phyloP scores from a whole-genome alignment of 2,329 filamentous ascomycete genomes.

The Xylogone sp. region DNA sequence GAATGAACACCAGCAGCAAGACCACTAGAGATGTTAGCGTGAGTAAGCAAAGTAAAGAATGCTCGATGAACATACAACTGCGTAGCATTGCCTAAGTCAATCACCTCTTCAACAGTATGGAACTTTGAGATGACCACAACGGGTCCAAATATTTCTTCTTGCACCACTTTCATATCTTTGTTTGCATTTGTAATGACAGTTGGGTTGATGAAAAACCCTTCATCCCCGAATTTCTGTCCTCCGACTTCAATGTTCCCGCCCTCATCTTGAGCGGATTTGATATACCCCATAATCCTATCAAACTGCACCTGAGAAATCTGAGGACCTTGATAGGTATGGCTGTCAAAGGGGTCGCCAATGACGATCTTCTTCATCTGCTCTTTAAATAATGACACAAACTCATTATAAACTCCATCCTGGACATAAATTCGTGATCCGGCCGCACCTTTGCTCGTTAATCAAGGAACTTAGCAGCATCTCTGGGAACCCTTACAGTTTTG shows the following conservation, averaged over 20 bases:
- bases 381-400: conserved; percentile 8
- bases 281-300: conserved; percentile 5
- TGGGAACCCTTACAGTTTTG: conserved; percentile 30
- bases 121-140: conserved; percentile 51
- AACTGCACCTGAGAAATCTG: conserved; percentile 7
- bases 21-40: too few species aligned
- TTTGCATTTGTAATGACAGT: conserved; percentile 9
- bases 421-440: conserved; percentile 31
- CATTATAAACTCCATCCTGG: conserved; percentile 10
- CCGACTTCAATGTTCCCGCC: conserved; percentile 6
- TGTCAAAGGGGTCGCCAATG: conserved; percentile 27
- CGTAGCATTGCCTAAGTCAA: conserved; percentile 51
- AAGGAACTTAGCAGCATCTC: too few species aligned
- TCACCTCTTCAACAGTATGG: conserved; percentile 49
- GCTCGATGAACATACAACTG: too few species aligned
- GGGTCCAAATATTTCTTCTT: conserved; percentile 59
- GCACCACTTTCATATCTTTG: conserved; percentile 7
- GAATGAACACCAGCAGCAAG: too few species aligned
- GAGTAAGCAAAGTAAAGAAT: too few species aligned
- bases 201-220: conserved; percentile 10
- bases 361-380: conserved; percentile 28
- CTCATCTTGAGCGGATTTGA: conserved; percentile 6
- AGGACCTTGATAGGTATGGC: conserved; percentile 46
- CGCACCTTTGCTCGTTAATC: conserved; percentile 27
- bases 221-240: conserved; percentile 18